A percentile compares a stretch with the other conserved stretches of the same genome.
Evolutionary conservation across 1,139 yeast species (phyloP).

Genomic region (Zygotorulaspora mrakii): DNA sequence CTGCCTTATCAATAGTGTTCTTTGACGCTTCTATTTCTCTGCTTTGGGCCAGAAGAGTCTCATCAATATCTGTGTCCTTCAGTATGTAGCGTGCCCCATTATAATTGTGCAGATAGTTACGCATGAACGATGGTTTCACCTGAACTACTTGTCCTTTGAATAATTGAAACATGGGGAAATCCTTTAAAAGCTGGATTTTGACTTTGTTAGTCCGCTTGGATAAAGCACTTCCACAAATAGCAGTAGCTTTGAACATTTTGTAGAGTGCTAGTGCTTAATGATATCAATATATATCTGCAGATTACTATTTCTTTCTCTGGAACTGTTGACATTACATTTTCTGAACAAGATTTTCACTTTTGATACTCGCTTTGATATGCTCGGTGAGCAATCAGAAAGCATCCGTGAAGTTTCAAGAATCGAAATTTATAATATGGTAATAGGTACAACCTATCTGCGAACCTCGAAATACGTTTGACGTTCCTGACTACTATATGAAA

Average conservation of each 20-base stretch:
- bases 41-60: slow-evolving; percentile 12
- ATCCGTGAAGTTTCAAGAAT: too few relatives aligned
- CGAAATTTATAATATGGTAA: too few relatives aligned
- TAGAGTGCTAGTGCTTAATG: background rate
- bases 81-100: slow-evolving; percentile 72
- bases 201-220: slow-evolving; percentile 47
- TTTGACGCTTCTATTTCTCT: slow-evolving; percentile 9
- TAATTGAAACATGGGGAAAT: slow-evolving; percentile 50
- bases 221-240: slow-evolving; percentile 32
- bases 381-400: too few relatives aligned
- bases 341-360: too few relatives aligned
- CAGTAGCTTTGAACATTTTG: slow-evolving; percentile 27
- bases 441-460: too few relatives aligned
- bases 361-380: too few relatives aligned
- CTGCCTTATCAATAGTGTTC: slow-evolving; percentile 1
- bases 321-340: too few relatives aligned
- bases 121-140: slow-evolving; percentile 82
- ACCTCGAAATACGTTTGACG: too few relatives aligned
- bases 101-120: slow-evolving; percentile 64
- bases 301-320: too few relatives aligned
- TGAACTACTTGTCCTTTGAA: slow-evolving; percentile 73
- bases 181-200: slow-evolving; percentile 67
- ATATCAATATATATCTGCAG: background rate
- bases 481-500: too few relatives aligned
- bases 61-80: slow-evolving; percentile 23